Evolutionary conservation across 2,329 filamentous ascomycete species (phyloP).

Genomic region (Pseudocercospora fijiensis): DNA sequence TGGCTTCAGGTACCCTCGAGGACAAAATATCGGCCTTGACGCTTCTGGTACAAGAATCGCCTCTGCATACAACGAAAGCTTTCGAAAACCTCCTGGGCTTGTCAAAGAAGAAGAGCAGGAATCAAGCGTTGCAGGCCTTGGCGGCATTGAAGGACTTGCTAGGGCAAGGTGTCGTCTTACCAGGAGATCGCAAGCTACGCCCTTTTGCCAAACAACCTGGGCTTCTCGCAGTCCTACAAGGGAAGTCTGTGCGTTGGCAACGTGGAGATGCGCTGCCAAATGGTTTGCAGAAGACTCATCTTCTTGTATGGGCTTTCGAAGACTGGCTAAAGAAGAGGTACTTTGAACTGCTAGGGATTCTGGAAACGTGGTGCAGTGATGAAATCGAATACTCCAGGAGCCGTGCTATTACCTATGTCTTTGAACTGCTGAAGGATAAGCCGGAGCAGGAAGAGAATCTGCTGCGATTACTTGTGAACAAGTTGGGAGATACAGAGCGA

Average conservation of each 20-base stretch:
- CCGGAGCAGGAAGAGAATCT: constrained; percentile 96
- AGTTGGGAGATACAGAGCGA: constrained; percentile 89
- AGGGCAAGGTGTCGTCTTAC: constrained; percentile 81
- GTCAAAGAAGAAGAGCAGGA: constrained; percentile 90
- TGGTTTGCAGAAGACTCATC: constrained; percentile 69
- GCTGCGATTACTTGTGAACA: constrained; percentile 87
- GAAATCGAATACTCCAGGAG: constrained; percentile 92
- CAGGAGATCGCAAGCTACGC: constrained; percentile 75
- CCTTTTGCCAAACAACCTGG: constrained; percentile 77
- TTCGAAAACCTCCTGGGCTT: constrained; percentile 79
- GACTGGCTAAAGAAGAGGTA: constrained; percentile 93
- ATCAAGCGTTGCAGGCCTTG: constrained; percentile 88
- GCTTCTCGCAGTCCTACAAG: constrained; percentile 69
- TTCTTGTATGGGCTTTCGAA: constrained; percentile 88
- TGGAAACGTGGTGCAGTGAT: constrained; percentile 91
- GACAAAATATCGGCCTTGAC: constrained; percentile 97
- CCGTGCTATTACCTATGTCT: constrained; percentile 86
- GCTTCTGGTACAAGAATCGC: constrained; percentile 91
- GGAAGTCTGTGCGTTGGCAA: constrained; percentile 63
- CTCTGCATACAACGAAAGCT: constrained; percentile 85
- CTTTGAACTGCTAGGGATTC: constrained; percentile 86
- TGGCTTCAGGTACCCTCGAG: constrained; percentile 91
- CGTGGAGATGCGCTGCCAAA: constrained; percentile 69
- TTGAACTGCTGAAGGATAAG: constrained; percentile 87
- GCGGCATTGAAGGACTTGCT: constrained; percentile 92